phyloP scores from a whole-genome alignment of 2,329 filamentous ascomycete species.

The Aureobasidium sp. region DNA sequence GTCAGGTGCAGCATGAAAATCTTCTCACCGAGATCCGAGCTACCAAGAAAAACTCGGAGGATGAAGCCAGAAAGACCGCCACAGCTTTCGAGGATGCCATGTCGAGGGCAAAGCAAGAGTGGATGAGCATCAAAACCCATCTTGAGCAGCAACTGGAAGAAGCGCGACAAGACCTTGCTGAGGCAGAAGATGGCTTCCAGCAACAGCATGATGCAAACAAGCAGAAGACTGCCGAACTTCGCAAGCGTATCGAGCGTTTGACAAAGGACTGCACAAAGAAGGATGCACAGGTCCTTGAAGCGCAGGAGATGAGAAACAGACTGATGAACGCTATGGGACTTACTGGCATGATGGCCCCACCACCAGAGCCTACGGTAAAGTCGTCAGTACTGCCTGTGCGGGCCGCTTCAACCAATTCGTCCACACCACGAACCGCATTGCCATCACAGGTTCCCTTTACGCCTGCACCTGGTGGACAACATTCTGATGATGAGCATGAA shows the following conservation, averaged over 20 bases:
- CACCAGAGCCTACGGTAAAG: conserved; percentile 8
- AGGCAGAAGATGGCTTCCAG: conserved; percentile 15
- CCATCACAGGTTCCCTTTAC: conserved; percentile 1
- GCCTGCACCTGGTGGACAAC: neutral
- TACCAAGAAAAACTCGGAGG: neutral
- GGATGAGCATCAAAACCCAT: conserved; percentile 9
- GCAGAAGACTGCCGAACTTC: conserved; percentile 17
- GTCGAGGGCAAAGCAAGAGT: conserved; percentile 4
- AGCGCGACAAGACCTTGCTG: conserved; percentile 16
- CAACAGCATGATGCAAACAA: conserved; percentile 13
- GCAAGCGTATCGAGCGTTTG: conserved; percentile 22
- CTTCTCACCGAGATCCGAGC: neutral
- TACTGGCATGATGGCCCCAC: conserved; percentile 3
- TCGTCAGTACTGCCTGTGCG: conserved; percentile 13
- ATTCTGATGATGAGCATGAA: conserved; percentile 4
- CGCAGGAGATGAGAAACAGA: conserved; percentile 29
- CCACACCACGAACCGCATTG: neutral
- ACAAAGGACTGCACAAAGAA: conserved; percentile 26
- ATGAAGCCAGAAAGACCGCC: neutral
- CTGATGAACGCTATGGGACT: conserved; percentile 31
- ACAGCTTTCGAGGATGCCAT: neutral
- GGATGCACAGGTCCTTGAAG: conserved; percentile 29
- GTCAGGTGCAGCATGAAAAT: neutral
- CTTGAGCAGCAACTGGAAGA: conserved; percentile 13
- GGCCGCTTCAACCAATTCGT: conserved; percentile 12